Evolutionary conservation across 2,329 filamentous ascomycete species (phyloP), one percentile per base, ranked within the genome.

Genomic region (Sporothrix dimorphospora): DNA sequence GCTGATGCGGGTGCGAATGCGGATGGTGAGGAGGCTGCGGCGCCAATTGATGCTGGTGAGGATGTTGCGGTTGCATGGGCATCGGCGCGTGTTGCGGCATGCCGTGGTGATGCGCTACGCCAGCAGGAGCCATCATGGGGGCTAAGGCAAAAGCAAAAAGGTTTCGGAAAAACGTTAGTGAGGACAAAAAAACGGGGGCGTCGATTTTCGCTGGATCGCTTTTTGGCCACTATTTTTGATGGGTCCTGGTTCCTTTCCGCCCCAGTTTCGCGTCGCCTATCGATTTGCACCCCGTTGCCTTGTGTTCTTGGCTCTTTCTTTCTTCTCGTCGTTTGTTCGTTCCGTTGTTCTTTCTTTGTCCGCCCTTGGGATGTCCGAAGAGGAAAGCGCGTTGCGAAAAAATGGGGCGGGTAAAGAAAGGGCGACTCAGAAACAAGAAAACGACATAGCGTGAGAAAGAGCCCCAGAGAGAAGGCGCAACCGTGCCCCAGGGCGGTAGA

Each of bases 41-140:
- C 16, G 49, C 38, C 19, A 66, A 61, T 42, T 67, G 68, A 24
- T 55, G 59, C 12, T 66, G 68, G 27, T 63, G 24, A 24, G n/a
- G 49, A 30, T 67, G 65, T 14, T 71, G 73, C 45, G 69, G 68
- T 65, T 68, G 67, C 63, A 72, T 72, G 30, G 69, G 71, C 69
- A 71, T 69, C 40, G 70, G 70, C 59, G 38, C 59, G 30, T 72
- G 71, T 57, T 72, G 71, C 8, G 53, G 68, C 57, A 74, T 72
- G n/a, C 71, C 71, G 55, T 71, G 72, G 51, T 73, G 73, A 57
- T 70, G 70, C 68, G 49, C 71, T 24, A 72, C 61, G 53, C 72
- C 72, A 40, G 40, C 34, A 45, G 72, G 71, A 51, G 71, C 73
- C 71, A 75, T 75, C 69, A 74, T 74, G 4, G 74, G 72, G 57